Conservation (phyloP, 257 asterid species). For the Penstemon newberryi region DNA sequence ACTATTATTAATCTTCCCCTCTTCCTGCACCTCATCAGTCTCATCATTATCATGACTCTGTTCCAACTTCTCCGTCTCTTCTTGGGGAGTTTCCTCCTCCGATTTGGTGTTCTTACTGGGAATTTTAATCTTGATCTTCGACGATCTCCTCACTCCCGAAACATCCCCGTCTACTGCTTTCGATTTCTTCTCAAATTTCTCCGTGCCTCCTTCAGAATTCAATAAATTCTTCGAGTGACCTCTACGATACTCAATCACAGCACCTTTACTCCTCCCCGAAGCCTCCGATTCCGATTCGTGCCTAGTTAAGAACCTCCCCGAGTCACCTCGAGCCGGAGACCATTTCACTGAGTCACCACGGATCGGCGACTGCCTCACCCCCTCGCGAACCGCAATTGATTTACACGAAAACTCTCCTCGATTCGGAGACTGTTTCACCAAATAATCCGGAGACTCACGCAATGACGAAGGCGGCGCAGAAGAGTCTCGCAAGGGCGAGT, state of each 20-base stretch:
- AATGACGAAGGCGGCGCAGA: conserved; percentile 33
- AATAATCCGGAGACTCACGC: conserved; percentile 34
- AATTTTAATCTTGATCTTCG: conserved; percentile 44
- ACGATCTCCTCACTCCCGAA: conserved; percentile 28
- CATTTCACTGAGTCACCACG: conserved; percentile 16
- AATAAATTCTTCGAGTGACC: conserved; percentile 22
- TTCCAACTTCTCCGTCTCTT: conserved; percentile 17
- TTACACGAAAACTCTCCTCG: conserved; percentile 32
- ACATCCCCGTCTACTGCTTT: conserved; percentile 24
- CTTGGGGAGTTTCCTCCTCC: conserved; percentile 24
- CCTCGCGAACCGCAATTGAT: conserved; percentile 16
- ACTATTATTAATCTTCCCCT: conserved; percentile 12
- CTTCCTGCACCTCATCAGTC: conserved; percentile 21
- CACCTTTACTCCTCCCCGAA: conserved; percentile 11
- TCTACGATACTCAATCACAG: conserved; percentile 2
- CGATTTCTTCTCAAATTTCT: conserved; percentile 28
- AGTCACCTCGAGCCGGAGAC: neutral
- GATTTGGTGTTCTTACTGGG: neutral
- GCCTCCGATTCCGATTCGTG: conserved; percentile 8
- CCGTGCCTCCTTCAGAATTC: conserved; percentile 20
- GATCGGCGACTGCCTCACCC: neutral
- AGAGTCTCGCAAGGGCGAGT: conserved; percentile 47
- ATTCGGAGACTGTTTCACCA: conserved; percentile 36
- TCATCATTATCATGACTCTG: neutral
- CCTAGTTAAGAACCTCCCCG: too few relatives aligned